These are phyloP conservation scores for Pichia heedii DNA, from an alignment of 805 yeast genomes.

Conservation along the genomic window DNA sequence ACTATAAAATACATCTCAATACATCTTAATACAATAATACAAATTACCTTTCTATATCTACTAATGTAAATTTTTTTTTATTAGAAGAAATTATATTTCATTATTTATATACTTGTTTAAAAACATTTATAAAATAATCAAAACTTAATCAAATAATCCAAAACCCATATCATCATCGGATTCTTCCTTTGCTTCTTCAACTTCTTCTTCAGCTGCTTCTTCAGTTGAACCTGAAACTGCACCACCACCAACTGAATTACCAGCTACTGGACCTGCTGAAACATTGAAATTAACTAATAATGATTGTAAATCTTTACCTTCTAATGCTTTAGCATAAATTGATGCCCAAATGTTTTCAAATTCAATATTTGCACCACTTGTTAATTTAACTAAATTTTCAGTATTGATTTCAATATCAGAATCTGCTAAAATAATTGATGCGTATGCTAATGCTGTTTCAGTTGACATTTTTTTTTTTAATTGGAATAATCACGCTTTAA, in stretches of 20 bases:
- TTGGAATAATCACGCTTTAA: constrained; percentile 37
- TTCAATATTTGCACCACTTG: constrained; percentile 69
- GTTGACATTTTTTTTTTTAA: constrained; percentile 49
- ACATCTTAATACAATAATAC: too few species aligned
- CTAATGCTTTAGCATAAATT: constrained; percentile 74
- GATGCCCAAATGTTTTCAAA: constrained; percentile 77
- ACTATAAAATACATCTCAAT: not conserved
- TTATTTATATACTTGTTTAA: not conserved
- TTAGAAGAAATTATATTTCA: not conserved
- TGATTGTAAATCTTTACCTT: constrained; percentile 66
- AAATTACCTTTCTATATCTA: too few species aligned
- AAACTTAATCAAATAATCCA: constrained; percentile 73
- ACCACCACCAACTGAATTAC: constrained; percentile 39
- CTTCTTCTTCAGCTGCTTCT: constrained; percentile 49
- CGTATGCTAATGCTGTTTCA: constrained; percentile 93
- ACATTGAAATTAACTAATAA: constrained; percentile 51
- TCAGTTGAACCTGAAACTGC: constrained; percentile 38
- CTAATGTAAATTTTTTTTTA: not conserved
- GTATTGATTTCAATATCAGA: constrained; percentile 89
- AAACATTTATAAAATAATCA: not conserved
- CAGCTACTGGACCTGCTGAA: constrained; percentile 43
- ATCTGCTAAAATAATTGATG: constrained; percentile 96
- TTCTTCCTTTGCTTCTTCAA: constrained; percentile 53
- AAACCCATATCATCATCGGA: constrained; percentile 83
- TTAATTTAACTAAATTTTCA: constrained; percentile 66